phyloP scores from a whole-genome alignment of 2,329 filamentous ascomycete genomes.

The Esteya vermicola region DNA sequence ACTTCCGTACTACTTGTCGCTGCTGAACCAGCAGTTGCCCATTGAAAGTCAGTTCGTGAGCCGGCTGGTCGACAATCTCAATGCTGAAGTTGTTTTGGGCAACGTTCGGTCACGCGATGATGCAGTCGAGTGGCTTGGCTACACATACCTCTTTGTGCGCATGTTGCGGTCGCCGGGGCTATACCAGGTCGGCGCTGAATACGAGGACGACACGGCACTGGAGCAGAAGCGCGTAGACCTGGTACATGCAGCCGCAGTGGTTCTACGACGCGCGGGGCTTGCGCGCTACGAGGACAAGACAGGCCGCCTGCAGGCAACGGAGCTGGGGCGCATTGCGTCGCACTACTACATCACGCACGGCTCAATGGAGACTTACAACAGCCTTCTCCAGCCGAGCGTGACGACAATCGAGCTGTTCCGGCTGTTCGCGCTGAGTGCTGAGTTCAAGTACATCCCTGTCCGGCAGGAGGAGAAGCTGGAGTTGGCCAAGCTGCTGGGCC shows the following conservation, averaged over 20 bases:
- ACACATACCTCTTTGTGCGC: conserved; percentile 93
- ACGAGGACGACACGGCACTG: conserved; percentile 78
- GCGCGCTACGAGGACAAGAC: conserved; percentile 93
- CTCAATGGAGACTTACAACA: conserved; percentile 96
- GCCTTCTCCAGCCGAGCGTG: conserved; percentile 84
- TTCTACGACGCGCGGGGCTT: conserved; percentile 76
- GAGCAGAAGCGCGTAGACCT: conserved; percentile 98
- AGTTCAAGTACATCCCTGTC: conserved; percentile 98
- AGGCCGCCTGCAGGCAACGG: conserved; percentile 77
- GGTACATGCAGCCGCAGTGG: conserved; percentile 79
- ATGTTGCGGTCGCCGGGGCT: conserved; percentile 93
- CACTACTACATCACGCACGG: conserved; percentile 97
- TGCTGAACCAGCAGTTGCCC: conserved; percentile 92
- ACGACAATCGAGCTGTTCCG: conserved; percentile 93
- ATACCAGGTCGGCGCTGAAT: conserved; percentile 92
- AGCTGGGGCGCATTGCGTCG: conserved; percentile 87
- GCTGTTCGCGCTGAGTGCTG: conserved; percentile 86
- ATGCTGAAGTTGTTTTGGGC: conserved; percentile 88
- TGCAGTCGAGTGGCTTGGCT: conserved; percentile 97
- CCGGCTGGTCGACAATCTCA: conserved; percentile 87
- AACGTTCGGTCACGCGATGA: conserved; percentile 87
- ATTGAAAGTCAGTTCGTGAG: conserved; percentile 95
- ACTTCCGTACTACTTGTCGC: conserved; percentile 91
- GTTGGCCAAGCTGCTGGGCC: conserved; percentile 74
- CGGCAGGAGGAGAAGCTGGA: conserved; percentile 96